A percentile compares a stretch with the other conserved stretches of the same genome.
Evolutionary conservation across 441 rosid species (phyloP).

Genomic region (Breynia disticha): DNA sequence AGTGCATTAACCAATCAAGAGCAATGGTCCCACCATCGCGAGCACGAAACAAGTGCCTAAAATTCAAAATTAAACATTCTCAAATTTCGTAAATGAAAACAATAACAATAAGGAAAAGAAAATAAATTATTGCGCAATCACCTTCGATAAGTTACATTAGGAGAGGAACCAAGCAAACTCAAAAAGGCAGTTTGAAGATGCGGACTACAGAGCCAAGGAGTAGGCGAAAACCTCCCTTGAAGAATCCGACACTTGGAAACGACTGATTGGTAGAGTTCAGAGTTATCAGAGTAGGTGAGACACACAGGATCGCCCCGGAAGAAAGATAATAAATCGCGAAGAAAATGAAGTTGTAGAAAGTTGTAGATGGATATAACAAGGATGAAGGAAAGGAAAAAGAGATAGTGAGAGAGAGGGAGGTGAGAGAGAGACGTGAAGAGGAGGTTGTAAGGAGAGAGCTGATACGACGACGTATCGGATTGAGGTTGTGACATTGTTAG

Average conservation of each 20-base stretch:
- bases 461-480: too few relatives aligned
- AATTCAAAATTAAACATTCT: conserved; percentile 4
- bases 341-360: conserved; percentile 35
- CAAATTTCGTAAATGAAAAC: background rate
- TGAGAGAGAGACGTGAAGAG: conserved; percentile 22
- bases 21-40: conserved; percentile 50
- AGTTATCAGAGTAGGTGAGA: conserved; percentile 25
- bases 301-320: conserved; percentile 29
- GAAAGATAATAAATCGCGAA: conserved; percentile 22
- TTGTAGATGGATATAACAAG: conserved; percentile 25
- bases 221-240: conserved; percentile 30
- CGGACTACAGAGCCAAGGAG: conserved; percentile 48
- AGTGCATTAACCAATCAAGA: conserved; percentile 36
- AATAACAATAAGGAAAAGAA: background rate
- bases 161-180: conserved; percentile 26
- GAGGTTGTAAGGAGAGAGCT: conserved; percentile 19
- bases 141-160: conserved; percentile 32
- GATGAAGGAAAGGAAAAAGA: conserved; percentile 3
- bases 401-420: conserved; percentile 29
- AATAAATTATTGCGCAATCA: conserved; percentile 5
- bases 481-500: too few relatives aligned
- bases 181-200: conserved; percentile 44
- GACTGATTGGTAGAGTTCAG: conserved; percentile 30
- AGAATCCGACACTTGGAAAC: conserved; percentile 35
- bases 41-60: conserved; percentile 28